Evolutionary conservation across 495 filamentous ascomycete species (phyloP).

Genomic region (Podospora pseudocomata): DNA sequence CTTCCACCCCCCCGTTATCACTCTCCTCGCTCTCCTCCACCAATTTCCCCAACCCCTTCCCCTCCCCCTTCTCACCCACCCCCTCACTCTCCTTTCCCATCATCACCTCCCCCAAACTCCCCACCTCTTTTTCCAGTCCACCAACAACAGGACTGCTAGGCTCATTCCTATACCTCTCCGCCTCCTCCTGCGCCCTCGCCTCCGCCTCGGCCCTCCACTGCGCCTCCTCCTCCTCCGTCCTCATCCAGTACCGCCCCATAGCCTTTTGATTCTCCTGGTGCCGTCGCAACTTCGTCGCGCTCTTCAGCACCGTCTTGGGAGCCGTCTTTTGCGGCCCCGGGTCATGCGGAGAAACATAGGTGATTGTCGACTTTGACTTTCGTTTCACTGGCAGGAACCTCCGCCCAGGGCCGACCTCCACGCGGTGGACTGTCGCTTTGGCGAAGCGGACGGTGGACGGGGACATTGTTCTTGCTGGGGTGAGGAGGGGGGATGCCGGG

Average conservation of each 20-base stretch:
- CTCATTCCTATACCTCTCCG: conserved; percentile 31
- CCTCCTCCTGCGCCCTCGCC: conserved; percentile 29
- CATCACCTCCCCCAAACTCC: neutral
- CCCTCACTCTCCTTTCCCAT: neutral
- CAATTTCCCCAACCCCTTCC: conserved; percentile 14
- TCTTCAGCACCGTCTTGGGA: conserved; percentile 25
- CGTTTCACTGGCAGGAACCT: conserved; percentile 34
- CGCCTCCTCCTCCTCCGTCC: conserved; percentile 36
- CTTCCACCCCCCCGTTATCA: too few species aligned
- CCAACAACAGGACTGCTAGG: conserved; percentile 17
- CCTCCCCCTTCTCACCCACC: neutral
- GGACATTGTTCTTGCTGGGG: conserved; percentile 23
- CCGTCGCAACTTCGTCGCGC: conserved; percentile 30
- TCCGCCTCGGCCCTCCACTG: conserved; percentile 29
- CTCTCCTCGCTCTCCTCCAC: too few species aligned
- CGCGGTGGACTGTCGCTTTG: conserved; percentile 33
- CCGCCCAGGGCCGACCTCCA: conserved; percentile 32
- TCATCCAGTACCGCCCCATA: conserved; percentile 35
- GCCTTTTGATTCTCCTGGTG: conserved; percentile 36
- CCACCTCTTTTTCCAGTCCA: neutral
- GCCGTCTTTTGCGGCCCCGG: conserved; percentile 22
- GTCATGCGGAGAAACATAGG: conserved; percentile 34
- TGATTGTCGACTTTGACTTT: conserved; percentile 35
- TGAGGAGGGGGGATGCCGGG: conserved; percentile 15
- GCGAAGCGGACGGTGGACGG: conserved; percentile 34